phyloP scores from a whole-genome alignment of 345 rosid genomes.

The Eucalyptus shirleyi region DNA sequence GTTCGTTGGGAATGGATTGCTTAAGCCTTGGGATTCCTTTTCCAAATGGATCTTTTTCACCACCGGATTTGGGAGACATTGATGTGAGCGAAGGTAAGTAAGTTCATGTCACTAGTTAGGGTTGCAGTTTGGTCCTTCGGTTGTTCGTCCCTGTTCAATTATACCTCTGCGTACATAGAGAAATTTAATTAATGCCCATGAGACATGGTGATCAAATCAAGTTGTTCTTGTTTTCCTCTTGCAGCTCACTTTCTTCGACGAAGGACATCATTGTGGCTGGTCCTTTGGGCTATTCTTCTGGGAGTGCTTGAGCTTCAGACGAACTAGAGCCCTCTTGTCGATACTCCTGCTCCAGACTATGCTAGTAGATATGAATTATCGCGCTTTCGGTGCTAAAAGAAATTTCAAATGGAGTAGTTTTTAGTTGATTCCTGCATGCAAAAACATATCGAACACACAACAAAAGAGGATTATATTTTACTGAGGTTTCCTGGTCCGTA shows the following conservation, averaged over 20 bases:
- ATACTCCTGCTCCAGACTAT: neutral
- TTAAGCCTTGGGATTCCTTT: conserved; percentile 31
- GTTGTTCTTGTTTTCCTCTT: neutral
- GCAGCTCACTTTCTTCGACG: neutral
- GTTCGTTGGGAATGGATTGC: conserved; percentile 81
- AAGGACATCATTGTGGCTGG: neutral
- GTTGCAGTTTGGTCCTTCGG: neutral
- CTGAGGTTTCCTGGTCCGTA: neutral
- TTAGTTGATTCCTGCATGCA: neutral
- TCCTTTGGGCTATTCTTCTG: neutral
- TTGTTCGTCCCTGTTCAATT: neutral
- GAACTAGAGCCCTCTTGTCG: neutral
- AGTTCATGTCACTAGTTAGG: neutral
- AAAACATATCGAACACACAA: neutral
- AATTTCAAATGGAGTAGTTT: neutral
- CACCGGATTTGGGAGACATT: conserved; percentile 21
- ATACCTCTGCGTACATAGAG: neutral
- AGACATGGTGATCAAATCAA: neutral
- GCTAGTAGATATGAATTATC: neutral
- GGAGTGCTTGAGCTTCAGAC: neutral
- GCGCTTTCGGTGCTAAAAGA: neutral
- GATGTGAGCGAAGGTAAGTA: conserved; percentile 29
- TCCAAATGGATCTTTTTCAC: conserved; percentile 8
- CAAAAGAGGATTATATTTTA: neutral
- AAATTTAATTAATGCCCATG: neutral